Evolutionary conservation across 257 asterid species (phyloP).

Genomic region (Agastache rugosa): DNA sequence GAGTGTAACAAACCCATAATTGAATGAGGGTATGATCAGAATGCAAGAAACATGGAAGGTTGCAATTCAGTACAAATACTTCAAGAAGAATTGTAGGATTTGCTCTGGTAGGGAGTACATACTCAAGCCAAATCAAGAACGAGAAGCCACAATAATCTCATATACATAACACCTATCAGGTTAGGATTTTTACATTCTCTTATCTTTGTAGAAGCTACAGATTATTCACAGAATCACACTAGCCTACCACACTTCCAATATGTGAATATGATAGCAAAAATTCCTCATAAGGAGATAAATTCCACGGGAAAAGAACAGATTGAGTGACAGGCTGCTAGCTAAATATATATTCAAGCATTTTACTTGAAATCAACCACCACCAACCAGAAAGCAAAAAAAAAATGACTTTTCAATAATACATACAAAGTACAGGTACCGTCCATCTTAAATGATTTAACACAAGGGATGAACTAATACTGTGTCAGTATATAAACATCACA

Average conservation of each 20-base stretch:
- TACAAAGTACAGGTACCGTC: background rate
- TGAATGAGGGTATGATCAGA: background rate
- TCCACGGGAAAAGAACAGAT: background rate
- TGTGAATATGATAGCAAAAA: background rate
- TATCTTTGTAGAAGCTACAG: background rate
- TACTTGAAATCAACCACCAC: background rate
- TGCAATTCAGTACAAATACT: background rate
- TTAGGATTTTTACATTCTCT: background rate
- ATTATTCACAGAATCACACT: background rate
- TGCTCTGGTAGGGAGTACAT: too few species aligned
- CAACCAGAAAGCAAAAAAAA: background rate
- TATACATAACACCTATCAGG: background rate
- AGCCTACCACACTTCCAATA: background rate
- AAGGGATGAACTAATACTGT: background rate
- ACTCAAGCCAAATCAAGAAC: background rate
- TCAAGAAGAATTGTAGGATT: too few species aligned
- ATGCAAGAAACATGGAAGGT: background rate
- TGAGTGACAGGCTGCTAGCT: background rate
- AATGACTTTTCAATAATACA: background rate
- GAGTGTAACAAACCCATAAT: background rate
- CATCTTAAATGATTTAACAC: background rate
- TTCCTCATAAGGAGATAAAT: too few species aligned
- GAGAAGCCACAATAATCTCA: background rate
- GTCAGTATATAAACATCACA: background rate
- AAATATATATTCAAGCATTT: background rate